A percentile compares a stretch with the other conserved stretches of the same genome.
These are phyloP conservation scores for Xylariaceae sp. DNA, from an alignment of 2,329 filamentous ascomycete species.

Conservation along the genomic window DNA sequence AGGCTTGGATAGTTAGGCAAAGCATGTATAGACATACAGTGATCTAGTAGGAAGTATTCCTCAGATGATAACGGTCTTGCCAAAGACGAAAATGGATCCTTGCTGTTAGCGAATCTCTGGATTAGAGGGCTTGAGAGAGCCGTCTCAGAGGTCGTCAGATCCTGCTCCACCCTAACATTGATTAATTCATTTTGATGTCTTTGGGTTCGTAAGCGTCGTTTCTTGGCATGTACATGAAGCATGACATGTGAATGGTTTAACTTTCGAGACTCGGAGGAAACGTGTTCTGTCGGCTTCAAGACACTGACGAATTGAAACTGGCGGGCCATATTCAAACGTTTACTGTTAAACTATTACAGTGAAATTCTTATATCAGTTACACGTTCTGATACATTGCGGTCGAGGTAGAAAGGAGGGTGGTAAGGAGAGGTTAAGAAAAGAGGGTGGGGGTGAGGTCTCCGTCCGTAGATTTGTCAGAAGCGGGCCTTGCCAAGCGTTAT, in stretches of 20 bases:
- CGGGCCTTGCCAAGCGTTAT: not conserved
- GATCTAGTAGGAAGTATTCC: conserved; percentile 13
- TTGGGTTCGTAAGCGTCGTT: not conserved
- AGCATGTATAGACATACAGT: conserved; percentile 17
- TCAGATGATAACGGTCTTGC: conserved; percentile 7
- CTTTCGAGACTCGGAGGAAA: conserved; percentile 3
- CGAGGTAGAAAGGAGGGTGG: not conserved
- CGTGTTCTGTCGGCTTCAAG: not conserved
- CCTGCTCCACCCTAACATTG: not conserved
- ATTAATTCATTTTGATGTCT: conserved; percentile 2
- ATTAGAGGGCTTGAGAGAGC: not conserved
- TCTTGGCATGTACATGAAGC: conserved; percentile 6
- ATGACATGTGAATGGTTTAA: conserved; percentile 7
- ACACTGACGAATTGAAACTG: conserved; percentile 11
- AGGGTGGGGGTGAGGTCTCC: not conserved
- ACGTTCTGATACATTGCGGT: not conserved
- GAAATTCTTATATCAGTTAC: not conserved
- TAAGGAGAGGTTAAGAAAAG: not conserved
- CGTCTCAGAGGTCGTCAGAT: not conserved
- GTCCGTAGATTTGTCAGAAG: not conserved
- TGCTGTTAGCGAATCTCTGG: not conserved
- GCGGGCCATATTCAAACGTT: not conserved
- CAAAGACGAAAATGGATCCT: conserved; percentile 7
- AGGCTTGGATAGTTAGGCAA: not conserved
- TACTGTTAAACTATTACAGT: not conserved